Evolutionary conservation across 2,329 filamentous ascomycete genomes (phyloP).

Genomic region (Fusarium mangiferae): DNA sequence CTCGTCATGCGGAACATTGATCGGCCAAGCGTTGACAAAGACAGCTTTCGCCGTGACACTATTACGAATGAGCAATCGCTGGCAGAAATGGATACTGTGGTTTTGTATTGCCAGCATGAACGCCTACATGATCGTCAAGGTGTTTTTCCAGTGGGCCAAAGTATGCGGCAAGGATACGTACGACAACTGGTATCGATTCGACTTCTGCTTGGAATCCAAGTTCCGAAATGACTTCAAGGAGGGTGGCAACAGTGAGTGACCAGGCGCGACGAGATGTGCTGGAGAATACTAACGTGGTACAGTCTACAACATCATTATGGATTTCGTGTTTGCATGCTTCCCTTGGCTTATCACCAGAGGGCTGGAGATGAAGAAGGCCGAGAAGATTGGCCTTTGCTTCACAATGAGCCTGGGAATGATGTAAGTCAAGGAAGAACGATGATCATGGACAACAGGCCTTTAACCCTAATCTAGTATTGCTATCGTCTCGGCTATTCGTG

Average conservation of each 20-base stretch:
- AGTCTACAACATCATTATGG: conserved; percentile 66
- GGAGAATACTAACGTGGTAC: neutral
- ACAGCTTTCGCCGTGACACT: conserved; percentile 52
- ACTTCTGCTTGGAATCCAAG: conserved; percentile 54
- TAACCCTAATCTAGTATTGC: conserved; percentile 50
- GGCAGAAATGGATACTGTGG: conserved; percentile 57
- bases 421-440: conserved; percentile 32
- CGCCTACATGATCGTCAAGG: conserved; percentile 58
- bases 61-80: conserved; percentile 56
- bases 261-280: rapidly evolving
- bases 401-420: conserved; percentile 63
- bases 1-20: conserved; percentile 51
- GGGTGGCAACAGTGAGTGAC: conserved; percentile 59
- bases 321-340: conserved; percentile 61
- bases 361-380: conserved; percentile 58
- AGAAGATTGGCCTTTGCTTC: conserved; percentile 61
- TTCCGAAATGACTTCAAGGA: conserved; percentile 59
- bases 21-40: conserved; percentile 51
- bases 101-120: conserved; percentile 63
- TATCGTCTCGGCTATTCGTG: conserved; percentile 59
- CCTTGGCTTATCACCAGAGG: conserved; percentile 62
- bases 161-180: conserved; percentile 56
- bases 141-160: conserved; percentile 61
- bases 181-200: conserved; percentile 58
- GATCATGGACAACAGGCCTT: rapidly evolving